Evolutionary conservation across 2,329 filamentous ascomycete species (phyloP), one percentile per base, ranked within the genome.

Genomic region (Sarocladiaceae sp.): DNA sequence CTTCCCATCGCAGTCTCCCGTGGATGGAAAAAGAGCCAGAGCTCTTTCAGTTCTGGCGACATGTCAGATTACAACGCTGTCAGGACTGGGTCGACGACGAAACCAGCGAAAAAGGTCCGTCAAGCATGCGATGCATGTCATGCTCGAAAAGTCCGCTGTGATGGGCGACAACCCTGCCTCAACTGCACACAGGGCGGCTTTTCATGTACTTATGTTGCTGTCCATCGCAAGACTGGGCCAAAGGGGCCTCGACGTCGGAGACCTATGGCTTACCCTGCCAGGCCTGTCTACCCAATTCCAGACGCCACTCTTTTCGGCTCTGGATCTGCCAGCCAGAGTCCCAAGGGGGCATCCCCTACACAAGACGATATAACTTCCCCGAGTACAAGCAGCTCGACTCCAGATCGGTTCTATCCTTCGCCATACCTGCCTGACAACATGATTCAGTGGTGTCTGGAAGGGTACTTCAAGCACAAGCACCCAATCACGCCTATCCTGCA

Each of bases 391-490:
- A 43, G 40, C 35, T 5, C 20, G 31, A 15, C 11, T 47, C 29
- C 41, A 43, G 33, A 26, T 31, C 13, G 2, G 33, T 37, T 51
- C 27, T 32, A 10, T 34, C 48, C 47, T 11, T 51, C 47, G 1
- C 29, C 49, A 12, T 32, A 24, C 27, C 39, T 56, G 5, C 47
- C 46, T 0, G 39, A 41, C 2, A 33, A 48, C 3, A 41, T 58
- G 3, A 45, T 62, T 13, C 41, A 26, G 31, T 53, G 51, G 35
- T 61, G 56, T 15, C 29, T 63, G 0, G 52, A 61, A 34, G 59
- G 54, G 1, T 63, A 58, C 19, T 61, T 63, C 35, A 54, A 48
- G 21, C 58, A 63, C 42, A 63, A 63, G 42, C 62, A 63, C 15
- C 58, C 59, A 0, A 55, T 63, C 3, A 63, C 59, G 13, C 60